Evolutionary conservation across 2,329 filamentous ascomycete genomes (phyloP).

Genomic region (Phialophora tarda): DNA sequence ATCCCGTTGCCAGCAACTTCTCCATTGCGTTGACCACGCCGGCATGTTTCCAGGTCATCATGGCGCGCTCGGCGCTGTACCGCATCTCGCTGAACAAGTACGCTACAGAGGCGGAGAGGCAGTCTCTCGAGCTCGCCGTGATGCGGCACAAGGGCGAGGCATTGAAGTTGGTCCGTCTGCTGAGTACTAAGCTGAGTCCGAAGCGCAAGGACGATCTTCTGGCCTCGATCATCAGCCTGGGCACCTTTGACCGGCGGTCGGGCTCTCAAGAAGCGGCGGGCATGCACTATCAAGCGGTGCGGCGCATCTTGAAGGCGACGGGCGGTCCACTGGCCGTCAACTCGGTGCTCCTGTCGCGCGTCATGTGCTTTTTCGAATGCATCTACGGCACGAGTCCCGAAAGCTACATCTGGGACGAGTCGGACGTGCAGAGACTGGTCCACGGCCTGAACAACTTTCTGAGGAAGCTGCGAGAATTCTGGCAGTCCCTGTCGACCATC

Average conservation of each 20-base stretch:
- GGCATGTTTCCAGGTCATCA: slow-evolving; percentile 36
- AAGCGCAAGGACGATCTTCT: slow-evolving; percentile 33
- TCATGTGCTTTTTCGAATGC: slow-evolving; percentile 37
- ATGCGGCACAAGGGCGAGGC: slow-evolving; percentile 35
- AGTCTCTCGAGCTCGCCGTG: slow-evolving; percentile 29
- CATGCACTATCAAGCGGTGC: slow-evolving; percentile 31
- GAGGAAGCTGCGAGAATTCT: slow-evolving; percentile 23
- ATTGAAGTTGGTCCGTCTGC: slow-evolving; percentile 25
- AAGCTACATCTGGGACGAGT: slow-evolving; percentile 35
- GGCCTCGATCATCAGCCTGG: slow-evolving; percentile 35
- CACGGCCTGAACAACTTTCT: slow-evolving; percentile 28
- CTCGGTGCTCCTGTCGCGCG: slow-evolving; percentile 31
- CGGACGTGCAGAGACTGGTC: slow-evolving; percentile 27
- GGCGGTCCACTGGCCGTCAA: slow-evolving; percentile 32
- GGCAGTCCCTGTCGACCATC: slow-evolving; percentile 30
- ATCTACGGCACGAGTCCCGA: slow-evolving; percentile 35
- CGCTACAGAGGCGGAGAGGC: slow-evolving; percentile 29
- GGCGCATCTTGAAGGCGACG: slow-evolving; percentile 31
- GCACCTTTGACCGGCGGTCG: slow-evolving; percentile 32
- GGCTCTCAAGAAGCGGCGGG: slow-evolving; percentile 27
- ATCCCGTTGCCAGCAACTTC: slow-evolving; percentile 38
- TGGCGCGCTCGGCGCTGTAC: slow-evolving; percentile 36
- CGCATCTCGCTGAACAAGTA: slow-evolving; percentile 35
- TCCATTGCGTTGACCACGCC: slow-evolving; percentile 36
- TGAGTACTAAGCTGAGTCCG: slow-evolving; percentile 23